Conservation (phyloP, 768 basidiomycete genomes). For the Serendipita indica region DNA sequence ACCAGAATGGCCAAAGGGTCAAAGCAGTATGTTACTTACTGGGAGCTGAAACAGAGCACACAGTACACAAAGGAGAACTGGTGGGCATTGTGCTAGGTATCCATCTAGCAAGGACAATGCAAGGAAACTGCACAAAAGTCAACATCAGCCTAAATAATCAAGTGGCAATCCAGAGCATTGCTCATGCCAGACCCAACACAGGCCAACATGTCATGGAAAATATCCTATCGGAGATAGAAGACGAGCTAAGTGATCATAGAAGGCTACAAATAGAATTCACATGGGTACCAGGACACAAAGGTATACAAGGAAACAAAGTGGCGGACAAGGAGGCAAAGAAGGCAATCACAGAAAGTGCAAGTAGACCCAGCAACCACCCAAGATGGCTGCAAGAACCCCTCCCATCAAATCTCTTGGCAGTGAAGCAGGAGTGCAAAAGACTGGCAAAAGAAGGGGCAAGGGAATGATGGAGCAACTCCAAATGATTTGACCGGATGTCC, state of each 20-base stretch:
- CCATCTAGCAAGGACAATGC: neutral
- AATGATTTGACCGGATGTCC: neutral
- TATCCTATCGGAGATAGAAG: no score
- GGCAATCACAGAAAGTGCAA: constrained; percentile 12
- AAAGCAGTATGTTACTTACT: neutral
- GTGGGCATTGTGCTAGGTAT: neutral
- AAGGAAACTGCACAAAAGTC: no score
- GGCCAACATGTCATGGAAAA: neutral
- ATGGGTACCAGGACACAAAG: constrained; percentile 20
- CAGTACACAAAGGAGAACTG: neutral
- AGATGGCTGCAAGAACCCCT: constrained; percentile 1
- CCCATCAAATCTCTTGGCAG: constrained; percentile 11
- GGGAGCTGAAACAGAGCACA: neutral
- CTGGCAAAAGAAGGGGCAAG: neutral
- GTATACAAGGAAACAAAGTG: constrained; percentile 19
- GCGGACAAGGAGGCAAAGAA: constrained; percentile 18
- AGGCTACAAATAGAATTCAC: neutral
- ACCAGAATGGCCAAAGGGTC: neutral
- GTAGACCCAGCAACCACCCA: neutral
- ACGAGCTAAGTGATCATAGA: no score
- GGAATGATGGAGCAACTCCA: neutral
- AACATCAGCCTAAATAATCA: neutral
- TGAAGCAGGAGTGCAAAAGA: constrained; percentile 12
- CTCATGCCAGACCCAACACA: neutral
- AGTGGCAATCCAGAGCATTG: neutral